Evolutionary conservation across 768 basidiomycete genomes (phyloP).

Genomic region (Suillus americanus): DNA sequence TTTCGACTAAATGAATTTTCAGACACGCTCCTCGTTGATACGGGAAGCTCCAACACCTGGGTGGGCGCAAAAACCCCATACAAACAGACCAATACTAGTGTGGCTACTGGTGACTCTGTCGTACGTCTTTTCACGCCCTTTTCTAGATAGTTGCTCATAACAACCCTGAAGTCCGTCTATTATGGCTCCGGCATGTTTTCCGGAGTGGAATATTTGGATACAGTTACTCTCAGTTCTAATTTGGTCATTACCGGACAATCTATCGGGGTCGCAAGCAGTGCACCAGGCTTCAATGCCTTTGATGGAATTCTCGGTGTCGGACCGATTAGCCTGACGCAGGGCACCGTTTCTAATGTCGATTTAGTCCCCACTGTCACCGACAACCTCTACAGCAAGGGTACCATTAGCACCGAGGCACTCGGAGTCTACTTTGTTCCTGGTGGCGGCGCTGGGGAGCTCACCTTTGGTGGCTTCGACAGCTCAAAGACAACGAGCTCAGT

Average conservation of each 20-base stretch:
- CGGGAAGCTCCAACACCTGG: conserved; percentile 34
- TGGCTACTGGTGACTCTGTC: conserved; percentile 18
- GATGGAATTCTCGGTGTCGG: conserved; percentile 41
- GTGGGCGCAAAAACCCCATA: conserved; percentile 27
- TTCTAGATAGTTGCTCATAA: conserved; percentile 7
- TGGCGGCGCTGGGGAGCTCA: conserved; percentile 13
- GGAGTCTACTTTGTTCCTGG: conserved; percentile 34
- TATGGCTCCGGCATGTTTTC: conserved; percentile 22
- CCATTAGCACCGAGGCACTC: conserved; percentile 29
- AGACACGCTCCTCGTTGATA: conserved; percentile 32
- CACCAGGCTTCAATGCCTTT: conserved; percentile 26
- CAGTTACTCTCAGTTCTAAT: conserved; percentile 11
- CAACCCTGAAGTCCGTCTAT: conserved; percentile 7
- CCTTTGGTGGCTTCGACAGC: conserved; percentile 41
- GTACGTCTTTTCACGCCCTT: conserved; percentile 13
- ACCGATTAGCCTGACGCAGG: conserved; percentile 31
- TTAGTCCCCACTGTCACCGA: conserved; percentile 32
- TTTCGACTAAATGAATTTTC: background rate
- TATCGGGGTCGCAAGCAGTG: conserved; percentile 34
- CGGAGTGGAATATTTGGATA: conserved; percentile 20
- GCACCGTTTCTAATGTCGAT: conserved; percentile 11
- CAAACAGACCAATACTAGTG: conserved; percentile 15
- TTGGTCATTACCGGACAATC: conserved; percentile 29
- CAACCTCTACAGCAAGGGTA: conserved; percentile 31
- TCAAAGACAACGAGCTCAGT: conserved; percentile 15